Evolutionary conservation across 306 rosid species (phyloP).

Genomic region (Arachis stenosperma): DNA sequence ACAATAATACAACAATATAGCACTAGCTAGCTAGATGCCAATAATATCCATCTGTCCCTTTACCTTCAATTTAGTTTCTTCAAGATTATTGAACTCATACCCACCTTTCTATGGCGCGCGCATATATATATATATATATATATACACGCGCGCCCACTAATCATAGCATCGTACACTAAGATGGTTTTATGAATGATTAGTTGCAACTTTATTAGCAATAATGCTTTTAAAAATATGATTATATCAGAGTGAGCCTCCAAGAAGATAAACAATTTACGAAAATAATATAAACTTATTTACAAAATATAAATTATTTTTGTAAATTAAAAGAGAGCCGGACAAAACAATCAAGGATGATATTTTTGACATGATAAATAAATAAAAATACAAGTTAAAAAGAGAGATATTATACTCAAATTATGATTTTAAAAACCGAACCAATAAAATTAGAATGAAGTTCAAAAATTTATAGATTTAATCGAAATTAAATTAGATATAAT

Average conservation of each 20-base stretch:
- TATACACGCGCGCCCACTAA: not conserved
- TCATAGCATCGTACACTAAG: conserved; percentile 37
- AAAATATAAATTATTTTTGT: not conserved
- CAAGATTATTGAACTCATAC: conserved; percentile 32
- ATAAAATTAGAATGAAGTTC: too few relatives aligned
- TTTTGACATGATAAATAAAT: conserved; percentile 16
- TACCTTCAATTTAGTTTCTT: conserved; percentile 38
- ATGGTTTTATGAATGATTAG: conserved; percentile 29
- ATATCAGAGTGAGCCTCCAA: conserved; percentile 9
- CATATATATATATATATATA: too few relatives aligned
- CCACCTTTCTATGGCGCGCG: conserved; percentile 2
- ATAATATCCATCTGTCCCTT: conserved; percentile 23
- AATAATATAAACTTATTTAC: conserved; percentile 18
- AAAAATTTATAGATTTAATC: too few relatives aligned
- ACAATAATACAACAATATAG: not conserved
- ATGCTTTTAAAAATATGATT: conserved; percentile 24
- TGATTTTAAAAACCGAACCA: too few relatives aligned
- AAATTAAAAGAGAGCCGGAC: conserved; percentile 8
- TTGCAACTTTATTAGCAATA: conserved; percentile 31
- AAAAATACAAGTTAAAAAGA: not conserved
- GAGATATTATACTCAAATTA: not conserved
- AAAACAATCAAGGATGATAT: not conserved
- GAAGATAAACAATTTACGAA: conserved; percentile 11
- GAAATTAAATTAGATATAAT: too few relatives aligned
- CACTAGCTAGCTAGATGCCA: conserved; percentile 29